Evolutionary conservation across 257 asterid species (phyloP), one percentile per base, ranked within the genome.

Genomic region (Capsicum baccatum): DNA sequence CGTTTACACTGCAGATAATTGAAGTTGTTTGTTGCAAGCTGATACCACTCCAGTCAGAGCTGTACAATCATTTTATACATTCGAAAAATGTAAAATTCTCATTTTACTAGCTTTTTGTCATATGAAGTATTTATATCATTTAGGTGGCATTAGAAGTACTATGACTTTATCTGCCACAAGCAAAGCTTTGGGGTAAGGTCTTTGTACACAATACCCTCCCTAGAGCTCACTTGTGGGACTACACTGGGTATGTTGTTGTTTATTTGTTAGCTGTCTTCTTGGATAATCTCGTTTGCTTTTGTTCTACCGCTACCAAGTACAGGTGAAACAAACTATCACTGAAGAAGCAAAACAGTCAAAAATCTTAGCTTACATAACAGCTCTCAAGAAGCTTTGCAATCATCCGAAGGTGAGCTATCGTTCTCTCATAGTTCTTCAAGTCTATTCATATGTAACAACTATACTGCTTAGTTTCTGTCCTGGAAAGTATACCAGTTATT

Each of bases 1-100:
- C 7, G 42, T 67, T 79, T 16, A 59, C 85, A 73, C 80, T 86
- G 87, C 94, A 96, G 98, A 94, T 94, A 66, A 85, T 94, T 55
- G 95, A 92, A 92, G 99, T 96, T 87, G 98, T 93, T 84, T 93
- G 99, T 90, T 94, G 99, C 98, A 94, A 96, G 93, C 81, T 96
- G 94, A 90, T 97, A 33, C 93, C 93, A 80, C 94, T 96, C 60
- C 99, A 96, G 83, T 85, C 94, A 83, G 90, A 87, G 82, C 92
- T 96, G 82, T 96, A 94, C 92, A 92, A 88, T 88, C 98, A 94
- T 92, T 93, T 96, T 85, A 91, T 96, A 86, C 99, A 96, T 88
- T 96, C 99, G 56, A 96, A 94, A 93, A 96, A 96, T 88, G 99
- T 96, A 92, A 89, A 74, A 57, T 82, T 59, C 54, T 79, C 82